These are phyloP conservation scores for Neopestalotiopsis sp. DNA, from an alignment of 2,329 filamentous ascomycete species.

Conservation along the genomic window DNA sequence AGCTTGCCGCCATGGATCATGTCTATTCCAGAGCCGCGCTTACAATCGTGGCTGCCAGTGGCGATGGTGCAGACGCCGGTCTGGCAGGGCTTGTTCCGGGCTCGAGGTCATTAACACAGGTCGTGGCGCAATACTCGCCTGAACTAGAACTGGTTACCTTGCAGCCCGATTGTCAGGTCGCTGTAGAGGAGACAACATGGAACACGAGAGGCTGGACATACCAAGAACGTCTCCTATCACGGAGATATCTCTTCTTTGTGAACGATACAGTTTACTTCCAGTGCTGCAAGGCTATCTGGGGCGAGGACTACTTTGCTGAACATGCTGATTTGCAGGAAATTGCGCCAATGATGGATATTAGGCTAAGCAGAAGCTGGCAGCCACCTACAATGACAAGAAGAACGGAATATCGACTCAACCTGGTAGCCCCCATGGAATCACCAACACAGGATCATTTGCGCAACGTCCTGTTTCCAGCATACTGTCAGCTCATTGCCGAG, in stretches of 20 bases:
- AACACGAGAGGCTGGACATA: conserved; percentile 29
- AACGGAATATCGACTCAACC: neutral
- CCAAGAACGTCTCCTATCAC: conserved; percentile 29
- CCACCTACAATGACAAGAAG: conserved; percentile 6
- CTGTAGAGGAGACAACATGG: conserved; percentile 19
- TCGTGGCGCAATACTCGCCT: neutral
- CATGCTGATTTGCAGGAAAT: neutral
- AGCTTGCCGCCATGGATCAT: conserved; percentile 7
- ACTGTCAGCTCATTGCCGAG: conserved; percentile 18
- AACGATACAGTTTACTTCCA: conserved; percentile 19
- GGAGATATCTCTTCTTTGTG: conserved; percentile 27
- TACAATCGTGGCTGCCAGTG: conserved; percentile 13
- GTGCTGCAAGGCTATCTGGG: conserved; percentile 18
- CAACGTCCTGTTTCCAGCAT: conserved; percentile 1
- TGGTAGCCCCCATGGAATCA: neutral
- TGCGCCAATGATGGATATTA: conserved; percentile 19
- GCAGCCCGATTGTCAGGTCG: neutral
- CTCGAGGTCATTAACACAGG: conserved; percentile 18
- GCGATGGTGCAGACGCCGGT: conserved; percentile 1
- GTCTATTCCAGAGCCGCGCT: conserved; percentile 11
- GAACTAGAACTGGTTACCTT: neutral
- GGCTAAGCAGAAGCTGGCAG: conserved; percentile 19
- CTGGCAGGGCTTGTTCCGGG: conserved; percentile 3
- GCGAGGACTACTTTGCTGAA: conserved; percentile 20
- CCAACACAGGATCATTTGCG: neutral